Evolutionary conservation across 352 stramenopile genomes (phyloP).

Genomic region (Phytophthora megakarya): DNA sequence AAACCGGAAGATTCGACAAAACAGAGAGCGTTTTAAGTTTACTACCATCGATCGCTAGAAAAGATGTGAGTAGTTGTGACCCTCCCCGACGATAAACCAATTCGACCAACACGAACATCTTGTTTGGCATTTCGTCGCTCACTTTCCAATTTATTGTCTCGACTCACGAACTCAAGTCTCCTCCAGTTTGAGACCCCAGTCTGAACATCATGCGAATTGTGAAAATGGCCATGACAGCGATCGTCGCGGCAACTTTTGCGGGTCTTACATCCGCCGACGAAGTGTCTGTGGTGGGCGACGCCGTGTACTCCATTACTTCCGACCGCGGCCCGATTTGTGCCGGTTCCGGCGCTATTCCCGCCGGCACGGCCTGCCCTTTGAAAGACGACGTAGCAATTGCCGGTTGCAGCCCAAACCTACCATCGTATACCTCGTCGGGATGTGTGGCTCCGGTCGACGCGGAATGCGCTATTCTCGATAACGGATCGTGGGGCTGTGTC

Average conservation of each 20-base stretch:
- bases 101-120: no score
- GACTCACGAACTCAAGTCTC: neutral
- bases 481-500: neutral
- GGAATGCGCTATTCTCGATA: neutral
- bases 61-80: no score
- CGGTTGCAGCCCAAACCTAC: neutral
- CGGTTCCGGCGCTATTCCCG: neutral
- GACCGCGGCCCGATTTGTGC: neutral
- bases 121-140: neutral
- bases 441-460: neutral
- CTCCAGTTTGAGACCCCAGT: neutral
- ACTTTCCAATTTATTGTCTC: neutral
- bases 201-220: neutral
- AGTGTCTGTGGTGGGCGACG: neutral
- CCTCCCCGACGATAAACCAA: no score
- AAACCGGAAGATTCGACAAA: no score
- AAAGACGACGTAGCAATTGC: neutral
- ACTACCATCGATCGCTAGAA: no score
- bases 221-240: neutral
- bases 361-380: neutral
- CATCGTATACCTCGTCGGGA: neutral
- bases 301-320: neutral
- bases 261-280: neutral
- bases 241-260: neutral
- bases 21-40: no score